A percentile compares a stretch with the other conserved stretches of the same genome.
Conservation (phyloP, 805 yeast species). For the Pichia nanzhaoensis region DNA sequence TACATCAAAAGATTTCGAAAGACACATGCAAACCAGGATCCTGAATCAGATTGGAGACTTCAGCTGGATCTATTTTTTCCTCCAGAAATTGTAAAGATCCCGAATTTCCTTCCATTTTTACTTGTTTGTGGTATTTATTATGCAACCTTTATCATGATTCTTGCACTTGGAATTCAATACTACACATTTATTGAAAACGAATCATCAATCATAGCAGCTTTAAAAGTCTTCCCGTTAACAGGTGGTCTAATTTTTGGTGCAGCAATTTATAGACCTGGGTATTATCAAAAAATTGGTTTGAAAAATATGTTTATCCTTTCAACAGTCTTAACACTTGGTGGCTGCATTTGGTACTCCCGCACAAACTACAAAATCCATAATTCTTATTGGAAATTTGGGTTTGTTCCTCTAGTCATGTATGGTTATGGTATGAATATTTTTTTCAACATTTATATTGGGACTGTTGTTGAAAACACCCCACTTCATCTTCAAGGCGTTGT, state of each 20-base stretch:
- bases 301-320: slow-evolving; percentile 15
- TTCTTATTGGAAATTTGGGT: slow-evolving; percentile 22
- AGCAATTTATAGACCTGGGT: slow-evolving; percentile 13
- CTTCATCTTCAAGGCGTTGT: slow-evolving; percentile 18
- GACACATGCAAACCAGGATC: slow-evolving; percentile 2
- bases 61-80: slow-evolving; percentile 20
- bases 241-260: slow-evolving; percentile 29
- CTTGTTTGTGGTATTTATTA: slow-evolving; percentile 10
- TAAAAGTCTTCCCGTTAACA: slow-evolving; percentile 31
- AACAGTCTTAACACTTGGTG: slow-evolving; percentile 11
- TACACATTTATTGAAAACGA: slow-evolving; percentile 28
- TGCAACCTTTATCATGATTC: slow-evolving; percentile 7
- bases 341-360: slow-evolving; percentile 18
- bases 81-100: slow-evolving; percentile 16
- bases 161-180: slow-evolving; percentile 14
- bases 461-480: slow-evolving; percentile 22
- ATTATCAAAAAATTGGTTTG: slow-evolving; percentile 19
- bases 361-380: slow-evolving; percentile 13
- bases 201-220: slow-evolving; percentile 31
- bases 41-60: slow-evolving; percentile 13
- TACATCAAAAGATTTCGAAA: slow-evolving; percentile 15
- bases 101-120: slow-evolving; percentile 17
- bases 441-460: slow-evolving; percentile 30
- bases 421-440: slow-evolving; percentile 25
- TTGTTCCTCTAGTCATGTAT: slow-evolving; percentile 20